A percentile compares a stretch with the other conserved stretches of the same genome.
Conservation (phyloP, 148 eudicot species). For the Pouteria glomerata region DNA sequence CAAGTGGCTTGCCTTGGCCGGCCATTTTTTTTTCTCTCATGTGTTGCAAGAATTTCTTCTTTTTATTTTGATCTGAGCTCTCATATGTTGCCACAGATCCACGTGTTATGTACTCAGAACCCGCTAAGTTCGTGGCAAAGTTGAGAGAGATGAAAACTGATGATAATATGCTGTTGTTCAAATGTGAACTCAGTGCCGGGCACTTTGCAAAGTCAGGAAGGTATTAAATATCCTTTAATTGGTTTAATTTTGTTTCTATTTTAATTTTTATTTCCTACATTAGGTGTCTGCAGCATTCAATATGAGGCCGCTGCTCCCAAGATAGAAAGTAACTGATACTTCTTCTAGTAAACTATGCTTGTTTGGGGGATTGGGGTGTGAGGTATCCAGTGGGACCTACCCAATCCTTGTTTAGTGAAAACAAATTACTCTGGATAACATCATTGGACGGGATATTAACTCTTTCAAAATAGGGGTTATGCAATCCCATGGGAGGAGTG, state of each 20-base stretch:
- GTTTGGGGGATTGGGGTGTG: too few species aligned
- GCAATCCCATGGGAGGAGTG: too few species aligned
- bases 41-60: background rate
- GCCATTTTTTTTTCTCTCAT: background rate
- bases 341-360: too few species aligned
- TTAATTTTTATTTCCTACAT: background rate
- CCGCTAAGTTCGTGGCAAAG: slow-evolving; percentile 85
- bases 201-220: slow-evolving; percentile 82
- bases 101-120: slow-evolving; percentile 80
- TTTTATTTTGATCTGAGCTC: background rate
- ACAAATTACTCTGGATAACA: too few species aligned
- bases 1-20: background rate
- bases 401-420: too few species aligned
- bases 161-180: slow-evolving; percentile 60
- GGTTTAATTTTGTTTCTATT: background rate
- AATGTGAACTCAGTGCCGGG: slow-evolving; percentile 80
- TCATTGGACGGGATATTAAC: too few species aligned
- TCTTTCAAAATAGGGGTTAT: too few species aligned
- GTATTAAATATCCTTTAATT: slow-evolving; percentile 26
- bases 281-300: too few species aligned
- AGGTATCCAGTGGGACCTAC: too few species aligned
- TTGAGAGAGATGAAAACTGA: slow-evolving; percentile 75
- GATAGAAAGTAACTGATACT: too few species aligned
- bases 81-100: slow-evolving; percentile 45
- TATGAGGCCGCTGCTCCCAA: too few species aligned